Base-by-base conservation (phyloP, 257 asterid genomes). In the Solanum bulbocastanum region DNA sequence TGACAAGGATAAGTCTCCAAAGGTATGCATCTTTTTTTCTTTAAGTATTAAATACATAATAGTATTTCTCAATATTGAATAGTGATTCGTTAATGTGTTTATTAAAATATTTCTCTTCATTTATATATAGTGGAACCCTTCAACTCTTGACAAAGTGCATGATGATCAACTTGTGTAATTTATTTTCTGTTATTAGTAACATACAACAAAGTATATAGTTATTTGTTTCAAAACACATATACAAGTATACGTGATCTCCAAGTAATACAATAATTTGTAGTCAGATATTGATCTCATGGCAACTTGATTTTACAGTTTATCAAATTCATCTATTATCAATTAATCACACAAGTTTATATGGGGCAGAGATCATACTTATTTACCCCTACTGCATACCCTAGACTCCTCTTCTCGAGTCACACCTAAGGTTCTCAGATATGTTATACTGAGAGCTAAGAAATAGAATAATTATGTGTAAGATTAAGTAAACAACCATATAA, bases 91-190 rank as follows among this genome's bases (percentile, higher is more conserved):
- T 52, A n/a, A 11, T 65, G 0, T n/a, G 14, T 4, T 73, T 35
- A 73, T 9, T 20, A 37, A 74, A 5, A 37, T 6, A 22, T 1
- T 10, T 65, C 1, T 23, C 0, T 12, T 36, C 14, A 44, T 0
- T 12, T 20, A 5, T 23, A 37, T 5, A 3, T 1, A 76, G 58
- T 39, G 83, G 58, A 76, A 76, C 20, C 83, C 23, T 12, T 76
- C 83, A 12, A 76, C 83, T 52, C 91, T 94, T 52, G 94, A 93
- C 37, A 91, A 88, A 56, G 93, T 93, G 44, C 92, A 92, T 23
- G 23, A 76, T n/a, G 35, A 76, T 4, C 83, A 76, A 40, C 83
- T 76, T 36, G 5, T 35, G 83, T 35, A 8, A 72, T 72, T 20
- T 32, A 5, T 69, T 35, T 32, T 69, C 11, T 69, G 3, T 30